Conservation (phyloP, 2,329 filamentous ascomycete genomes). For the Fusarium ramigenum region DNA sequence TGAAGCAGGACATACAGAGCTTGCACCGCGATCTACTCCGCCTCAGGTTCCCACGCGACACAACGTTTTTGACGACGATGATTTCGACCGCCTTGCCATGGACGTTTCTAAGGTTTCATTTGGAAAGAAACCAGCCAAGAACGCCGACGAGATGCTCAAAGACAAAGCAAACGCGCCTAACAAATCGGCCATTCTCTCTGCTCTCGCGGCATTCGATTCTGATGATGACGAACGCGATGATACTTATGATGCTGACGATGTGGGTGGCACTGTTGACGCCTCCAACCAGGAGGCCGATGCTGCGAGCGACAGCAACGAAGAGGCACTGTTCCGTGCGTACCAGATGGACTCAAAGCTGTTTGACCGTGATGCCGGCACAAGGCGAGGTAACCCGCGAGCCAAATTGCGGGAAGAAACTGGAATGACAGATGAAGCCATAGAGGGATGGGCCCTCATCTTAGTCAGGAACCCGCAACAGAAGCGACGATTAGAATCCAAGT, state of each 20-base stretch:
- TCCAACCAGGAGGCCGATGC: slow-evolving; percentile 65
- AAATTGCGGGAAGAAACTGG: slow-evolving; percentile 78
- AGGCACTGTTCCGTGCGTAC: slow-evolving; percentile 77
- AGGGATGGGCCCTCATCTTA: slow-evolving; percentile 94
- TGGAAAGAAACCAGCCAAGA: slow-evolving; percentile 73
- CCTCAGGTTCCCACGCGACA: slow-evolving; percentile 66
- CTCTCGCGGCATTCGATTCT: slow-evolving; percentile 86
- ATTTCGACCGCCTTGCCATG: slow-evolving; percentile 76
- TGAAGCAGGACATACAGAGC: slow-evolving; percentile 45
- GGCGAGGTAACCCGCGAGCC: slow-evolving; percentile 69
- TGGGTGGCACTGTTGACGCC: slow-evolving; percentile 86
- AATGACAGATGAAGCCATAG: slow-evolving; percentile 93
- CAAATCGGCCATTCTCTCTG: slow-evolving; percentile 88
- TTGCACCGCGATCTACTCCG: slow-evolving; percentile 70
- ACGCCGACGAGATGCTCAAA: slow-evolving; percentile 76
- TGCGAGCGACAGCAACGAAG: slow-evolving; percentile 67
- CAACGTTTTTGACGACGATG: slow-evolving; percentile 84
- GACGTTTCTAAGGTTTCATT: slow-evolving; percentile 77
- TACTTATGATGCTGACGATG: slow-evolving; percentile 92
- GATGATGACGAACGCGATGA: slow-evolving; percentile 98
- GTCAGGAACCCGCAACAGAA: slow-evolving; percentile 74
- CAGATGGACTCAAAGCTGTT: slow-evolving; percentile 73
- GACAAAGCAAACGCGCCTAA: slow-evolving; percentile 72
- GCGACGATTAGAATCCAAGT: slow-evolving; percentile 75
- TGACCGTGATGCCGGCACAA: slow-evolving; percentile 74